phyloP scores from a whole-genome alignment of 1,284 basidiomycete genomes.

The Sanghuangporus weigelae region DNA sequence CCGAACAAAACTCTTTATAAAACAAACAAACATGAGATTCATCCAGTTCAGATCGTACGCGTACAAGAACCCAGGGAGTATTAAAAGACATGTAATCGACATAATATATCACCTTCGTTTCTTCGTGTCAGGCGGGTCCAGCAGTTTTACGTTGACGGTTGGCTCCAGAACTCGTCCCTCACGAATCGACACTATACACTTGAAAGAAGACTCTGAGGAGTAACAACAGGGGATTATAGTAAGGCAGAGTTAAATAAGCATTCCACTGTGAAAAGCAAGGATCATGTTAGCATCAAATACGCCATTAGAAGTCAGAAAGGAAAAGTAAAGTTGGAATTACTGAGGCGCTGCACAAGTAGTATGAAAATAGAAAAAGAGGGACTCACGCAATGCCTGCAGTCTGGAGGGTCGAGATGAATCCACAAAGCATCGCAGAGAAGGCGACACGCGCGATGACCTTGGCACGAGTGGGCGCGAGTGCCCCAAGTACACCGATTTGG shows the following conservation, averaged over 20 bases:
- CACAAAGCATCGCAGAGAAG: constrained; percentile 32
- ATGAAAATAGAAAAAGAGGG: background rate
- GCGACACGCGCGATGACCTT: constrained; percentile 35
- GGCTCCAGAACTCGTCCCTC: too few relatives aligned
- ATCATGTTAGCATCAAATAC: constrained; percentile 4
- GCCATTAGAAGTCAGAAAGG: background rate
- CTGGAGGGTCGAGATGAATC: constrained; percentile 21
- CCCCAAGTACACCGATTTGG: constrained; percentile 81
- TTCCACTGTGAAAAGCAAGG: constrained; percentile 7
- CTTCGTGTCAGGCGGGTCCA: too few relatives aligned
- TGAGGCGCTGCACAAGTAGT: background rate
- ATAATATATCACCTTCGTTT: too few relatives aligned
- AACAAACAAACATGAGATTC: too few relatives aligned
- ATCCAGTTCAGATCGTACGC: too few relatives aligned
- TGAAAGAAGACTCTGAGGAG: too few relatives aligned
- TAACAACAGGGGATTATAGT: background rate
- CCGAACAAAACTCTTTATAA: too few relatives aligned
- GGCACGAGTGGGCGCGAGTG: constrained; percentile 35
- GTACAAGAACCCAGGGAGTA: too few relatives aligned
- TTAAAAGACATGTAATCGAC: too few relatives aligned
- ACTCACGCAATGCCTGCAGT: constrained; percentile 19
- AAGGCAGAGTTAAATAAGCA: constrained; percentile 6
- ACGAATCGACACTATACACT: too few relatives aligned
- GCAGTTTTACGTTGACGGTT: too few relatives aligned
- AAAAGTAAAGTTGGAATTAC: too few relatives aligned